Evolutionary conservation across 2,329 filamentous ascomycete genomes (phyloP).

Genomic region (Pseudocercospora vitis): DNA sequence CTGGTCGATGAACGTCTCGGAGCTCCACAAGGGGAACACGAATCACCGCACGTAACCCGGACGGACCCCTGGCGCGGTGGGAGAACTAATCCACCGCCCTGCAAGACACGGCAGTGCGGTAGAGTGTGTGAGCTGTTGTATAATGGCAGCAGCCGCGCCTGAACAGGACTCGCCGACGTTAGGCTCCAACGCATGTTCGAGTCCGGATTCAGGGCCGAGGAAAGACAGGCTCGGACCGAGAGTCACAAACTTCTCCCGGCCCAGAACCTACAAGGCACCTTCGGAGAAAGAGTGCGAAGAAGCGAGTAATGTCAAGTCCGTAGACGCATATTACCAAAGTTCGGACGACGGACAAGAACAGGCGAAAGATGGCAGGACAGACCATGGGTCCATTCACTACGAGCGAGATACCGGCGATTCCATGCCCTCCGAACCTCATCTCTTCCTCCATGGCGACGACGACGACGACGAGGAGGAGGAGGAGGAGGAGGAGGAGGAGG

Average conservation of each 20-base stretch:
- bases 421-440: neutral
- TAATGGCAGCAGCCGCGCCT: neutral
- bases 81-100: neutral
- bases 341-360: neutral
- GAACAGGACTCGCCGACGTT: slow-evolving; percentile 1
- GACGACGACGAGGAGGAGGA: too few species aligned
- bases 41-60: neutral
- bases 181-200: neutral
- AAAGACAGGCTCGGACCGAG: neutral
- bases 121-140: neutral
- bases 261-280: neutral
- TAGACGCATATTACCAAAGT: slow-evolving; percentile 13
- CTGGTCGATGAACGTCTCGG: neutral
- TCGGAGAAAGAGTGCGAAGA: neutral
- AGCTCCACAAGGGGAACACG: neutral
- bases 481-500: too few species aligned
- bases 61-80: neutral
- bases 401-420: neutral
- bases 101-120: neutral
- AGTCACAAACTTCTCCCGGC: slow-evolving; percentile 16
- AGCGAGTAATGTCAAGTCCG: slow-evolving; percentile 9
- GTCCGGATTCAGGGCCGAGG: neutral
- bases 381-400: neutral
- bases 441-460: neutral
- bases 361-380: neutral